Conservation (phyloP, 257 asterid species). For the Solanum habrochaites region DNA sequence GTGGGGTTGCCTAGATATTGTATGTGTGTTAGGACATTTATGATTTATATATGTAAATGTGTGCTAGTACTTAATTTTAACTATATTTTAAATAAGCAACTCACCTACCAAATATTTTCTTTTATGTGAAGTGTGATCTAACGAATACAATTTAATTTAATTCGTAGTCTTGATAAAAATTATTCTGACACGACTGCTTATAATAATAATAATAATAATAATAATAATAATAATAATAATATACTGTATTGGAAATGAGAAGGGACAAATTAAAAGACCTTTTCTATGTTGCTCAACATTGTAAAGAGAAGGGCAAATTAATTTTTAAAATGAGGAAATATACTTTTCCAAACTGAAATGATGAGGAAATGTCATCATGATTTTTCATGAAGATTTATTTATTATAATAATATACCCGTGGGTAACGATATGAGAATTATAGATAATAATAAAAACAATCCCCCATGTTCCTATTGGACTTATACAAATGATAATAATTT, state of each 20-base stretch:
- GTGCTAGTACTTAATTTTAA: background rate
- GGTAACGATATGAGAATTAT: background rate
- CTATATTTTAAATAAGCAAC: background rate
- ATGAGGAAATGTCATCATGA: background rate
- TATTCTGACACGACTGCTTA: background rate
- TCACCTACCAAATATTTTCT: background rate
- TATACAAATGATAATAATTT: background rate
- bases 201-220: too few species aligned
- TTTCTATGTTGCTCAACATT: background rate
- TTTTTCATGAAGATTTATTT: background rate
- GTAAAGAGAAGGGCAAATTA: background rate
- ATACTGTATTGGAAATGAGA: background rate
- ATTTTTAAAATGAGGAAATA: background rate
- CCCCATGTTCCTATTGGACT: background rate
- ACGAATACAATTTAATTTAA: background rate
- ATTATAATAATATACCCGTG: background rate
- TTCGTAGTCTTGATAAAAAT: background rate
- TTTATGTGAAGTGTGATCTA: background rate
- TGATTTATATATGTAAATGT: background rate
- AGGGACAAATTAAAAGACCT: background rate
- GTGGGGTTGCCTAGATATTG: background rate
- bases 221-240: background rate
- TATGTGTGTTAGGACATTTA: background rate
- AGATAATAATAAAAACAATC: background rate
- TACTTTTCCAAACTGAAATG: background rate